Evolutionary conservation across 2,329 filamentous ascomycete genomes (phyloP).

Genomic region (Fusarium lateritium): DNA sequence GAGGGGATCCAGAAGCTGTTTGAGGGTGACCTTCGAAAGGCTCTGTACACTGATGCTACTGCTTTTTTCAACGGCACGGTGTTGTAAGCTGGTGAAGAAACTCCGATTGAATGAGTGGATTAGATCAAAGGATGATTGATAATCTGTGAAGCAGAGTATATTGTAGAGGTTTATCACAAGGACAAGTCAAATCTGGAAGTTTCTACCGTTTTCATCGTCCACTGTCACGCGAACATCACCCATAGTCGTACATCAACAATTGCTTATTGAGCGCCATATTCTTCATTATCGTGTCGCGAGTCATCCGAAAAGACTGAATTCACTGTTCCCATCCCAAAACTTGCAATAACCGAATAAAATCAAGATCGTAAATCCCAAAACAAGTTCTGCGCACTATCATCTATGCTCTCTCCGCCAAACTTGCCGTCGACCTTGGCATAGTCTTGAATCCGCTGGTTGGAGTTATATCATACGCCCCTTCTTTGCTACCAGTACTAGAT

Average conservation of each 20-base stretch:
- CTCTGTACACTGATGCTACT: constrained; percentile 1
- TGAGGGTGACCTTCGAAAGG: constrained; percentile 40
- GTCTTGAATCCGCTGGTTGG: constrained; percentile 47
- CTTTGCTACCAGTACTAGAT: constrained; percentile 6
- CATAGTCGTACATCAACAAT: not conserved
- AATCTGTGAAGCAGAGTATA: too few relatives aligned
- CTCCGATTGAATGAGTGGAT: not conserved
- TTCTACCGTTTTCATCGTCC: not conserved
- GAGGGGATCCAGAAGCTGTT: constrained; percentile 51
- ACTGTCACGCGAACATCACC: not conserved
- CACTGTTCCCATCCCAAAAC: not conserved
- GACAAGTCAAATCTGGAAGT: too few relatives aligned
- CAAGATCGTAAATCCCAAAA: constrained; percentile 7
- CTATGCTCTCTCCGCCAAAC: constrained; percentile 29
- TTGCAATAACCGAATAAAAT: not conserved
- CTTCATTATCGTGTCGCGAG: constrained; percentile 26
- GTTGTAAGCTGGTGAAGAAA: not conserved
- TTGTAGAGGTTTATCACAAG: too few relatives aligned
- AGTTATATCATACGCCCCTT: constrained; percentile 17
- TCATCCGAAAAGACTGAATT: constrained; percentile 13
- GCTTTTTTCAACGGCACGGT: constrained; percentile 2
- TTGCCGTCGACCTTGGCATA: constrained; percentile 40
- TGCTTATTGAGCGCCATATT: not conserved
- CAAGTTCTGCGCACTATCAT: constrained; percentile 5
- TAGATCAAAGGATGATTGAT: too few relatives aligned